Base-by-base conservation (phyloP, 768 basidiomycete species). In the Omphalotus guepiniiformis region DNA sequence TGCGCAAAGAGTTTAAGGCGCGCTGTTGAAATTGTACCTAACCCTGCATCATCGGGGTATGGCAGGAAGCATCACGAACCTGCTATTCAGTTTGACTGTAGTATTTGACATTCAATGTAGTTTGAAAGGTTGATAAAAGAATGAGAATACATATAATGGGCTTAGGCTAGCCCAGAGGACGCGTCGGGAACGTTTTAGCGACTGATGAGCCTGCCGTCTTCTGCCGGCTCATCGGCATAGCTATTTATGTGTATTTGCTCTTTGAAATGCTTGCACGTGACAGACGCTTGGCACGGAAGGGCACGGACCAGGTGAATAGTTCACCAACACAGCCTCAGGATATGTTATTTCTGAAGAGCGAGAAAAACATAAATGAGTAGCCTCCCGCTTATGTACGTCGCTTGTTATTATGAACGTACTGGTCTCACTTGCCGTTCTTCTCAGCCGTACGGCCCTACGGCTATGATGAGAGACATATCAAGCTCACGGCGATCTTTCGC, bases 401-500 rank as follows among this genome's bases (percentile, higher is more conserved):
- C 22, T 25, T 12, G 15, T 23, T 25, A 27, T 19, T n/a, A 35
- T 15, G 13, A 29, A 18, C 16, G n/a, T 28, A 9, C 25, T 43
- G 6, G 3, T 43, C 21, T 30, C 19, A 22, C 7, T 27, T 4
- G 23, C 12, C 13, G 18, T n/a, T 32, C 30, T 9, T 32, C 18
- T 6, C 23, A 16, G 44, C 29, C 11, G 12, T 13, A 47, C 38
- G 46, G 46, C 0, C 26, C 22, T 12, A 38, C 46, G 46, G 46
- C 26, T 47, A 47, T 39, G 46, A 21, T 47, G 46, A 36, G 46
- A 47, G 6, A 12, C 18, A 8, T 18, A 43, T 43, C 42, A 43
- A 36, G 39, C 18, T 25, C 44, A 46, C 44, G 44, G 44, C 34
- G 34, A 36, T 46, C 29, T 46, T 34, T 46, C 23, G 34, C 44